A percentile compares a stretch with the other conserved stretches of the same genome.
phyloP scores from a whole-genome alignment of 345 rosid species.

The Barbarea vulgaris region DNA sequence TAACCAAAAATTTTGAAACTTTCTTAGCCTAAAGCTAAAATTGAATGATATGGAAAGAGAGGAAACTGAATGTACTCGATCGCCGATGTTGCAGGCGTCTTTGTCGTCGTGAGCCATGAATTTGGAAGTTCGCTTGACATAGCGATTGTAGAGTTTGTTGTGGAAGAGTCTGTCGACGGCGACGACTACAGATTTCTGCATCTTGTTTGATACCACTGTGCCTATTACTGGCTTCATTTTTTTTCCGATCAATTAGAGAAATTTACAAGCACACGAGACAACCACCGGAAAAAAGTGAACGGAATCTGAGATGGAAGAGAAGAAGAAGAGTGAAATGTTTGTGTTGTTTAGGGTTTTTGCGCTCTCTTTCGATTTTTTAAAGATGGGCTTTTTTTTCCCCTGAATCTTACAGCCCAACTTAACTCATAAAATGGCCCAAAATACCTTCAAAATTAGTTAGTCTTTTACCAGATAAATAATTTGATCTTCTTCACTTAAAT shows the following conservation, averaged over 20 bases:
- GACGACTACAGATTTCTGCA: constrained; percentile 72
- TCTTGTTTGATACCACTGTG: constrained; percentile 47
- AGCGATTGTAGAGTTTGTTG: constrained; percentile 74
- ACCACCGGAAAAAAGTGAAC: background rate
- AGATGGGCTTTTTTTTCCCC: constrained; percentile 1
- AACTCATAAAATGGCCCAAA: background rate
- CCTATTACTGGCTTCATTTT: constrained; percentile 45
- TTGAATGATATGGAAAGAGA: background rate
- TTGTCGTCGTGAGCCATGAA: constrained; percentile 96
- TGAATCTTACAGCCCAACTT: background rate
- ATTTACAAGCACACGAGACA: background rate
- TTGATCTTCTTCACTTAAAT: background rate
- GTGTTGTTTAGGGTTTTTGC: background rate
- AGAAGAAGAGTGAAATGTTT: background rate
- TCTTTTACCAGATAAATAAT: background rate
- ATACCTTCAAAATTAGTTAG: background rate
- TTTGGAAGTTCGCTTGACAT: constrained; percentile 88
- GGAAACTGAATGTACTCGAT: constrained; percentile 50
- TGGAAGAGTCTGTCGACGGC: constrained; percentile 89
- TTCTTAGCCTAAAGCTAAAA: background rate
- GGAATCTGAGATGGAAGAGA: background rate
- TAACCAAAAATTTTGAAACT: background rate
- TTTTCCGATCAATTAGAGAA: background rate
- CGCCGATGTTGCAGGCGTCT: constrained; percentile 78
- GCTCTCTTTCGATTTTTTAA: background rate